Evolutionary conservation across 768 basidiomycete species (phyloP), one percentile per base, ranked within the genome.

Genomic region (Pisolithus microcarpus): DNA sequence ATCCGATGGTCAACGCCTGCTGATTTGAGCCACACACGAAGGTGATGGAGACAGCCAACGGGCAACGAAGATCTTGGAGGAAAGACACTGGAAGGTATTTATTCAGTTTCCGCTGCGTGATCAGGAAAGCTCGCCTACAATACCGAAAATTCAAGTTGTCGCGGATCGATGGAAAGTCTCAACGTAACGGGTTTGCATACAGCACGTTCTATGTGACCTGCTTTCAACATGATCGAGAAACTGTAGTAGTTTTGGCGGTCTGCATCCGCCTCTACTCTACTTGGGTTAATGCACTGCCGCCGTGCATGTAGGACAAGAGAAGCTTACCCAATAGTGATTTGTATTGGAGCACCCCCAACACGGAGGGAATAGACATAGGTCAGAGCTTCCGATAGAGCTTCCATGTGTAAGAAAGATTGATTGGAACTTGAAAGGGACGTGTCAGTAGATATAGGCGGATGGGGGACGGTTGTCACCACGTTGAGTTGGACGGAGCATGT

Each of bases 21-120:
- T 5, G 73, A 73, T 13, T 79, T 73, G 40, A 85, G 67, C 83
- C 84, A 86, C 18, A 84, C 78, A 0, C 84, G 80, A 19, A 84
- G 66, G 15, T 77, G 75, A 66, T 71, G 79, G 3, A 83, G 61
- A 49, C 74, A 77, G 0, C 75, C 79, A n/a, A 66, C 65, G 0
- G 83, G 82, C 1, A 81, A 63, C 42, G 72, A 73, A 19, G 72
- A 57, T 61, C 78, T 79, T n/a, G 82, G 82, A 10, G 81, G 80
- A 59, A 82, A 83, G 7, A 75, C 65, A 56, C 82, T 84, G 48
- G 5, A 16, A 47, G 31, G 26, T 26, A 37, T 16, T 1, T 16
- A 38, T 60, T 11, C 57, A 52, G 34, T 13, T 13, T 37, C 11
- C 13, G 11, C 13, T 37, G 26, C 3, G 37, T n/a, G 11, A 23